These are phyloP conservation scores for Lentinula raphanica DNA, from an alignment of 768 basidiomycete species.

Conservation along the genomic window DNA sequence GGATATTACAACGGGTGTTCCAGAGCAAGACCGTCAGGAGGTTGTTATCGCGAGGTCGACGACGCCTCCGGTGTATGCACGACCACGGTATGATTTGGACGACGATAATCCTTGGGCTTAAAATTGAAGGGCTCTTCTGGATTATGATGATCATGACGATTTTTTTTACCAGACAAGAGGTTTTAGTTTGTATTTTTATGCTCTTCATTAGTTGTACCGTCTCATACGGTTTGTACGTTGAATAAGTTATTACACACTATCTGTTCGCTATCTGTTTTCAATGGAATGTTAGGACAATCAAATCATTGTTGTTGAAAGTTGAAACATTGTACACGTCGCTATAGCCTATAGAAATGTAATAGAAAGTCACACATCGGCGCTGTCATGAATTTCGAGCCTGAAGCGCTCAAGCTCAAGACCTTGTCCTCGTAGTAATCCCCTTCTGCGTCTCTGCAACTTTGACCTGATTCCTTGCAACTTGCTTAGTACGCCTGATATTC, in stretches of 20 bases:
- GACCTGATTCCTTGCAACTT: not conserved
- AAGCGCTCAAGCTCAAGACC: no score
- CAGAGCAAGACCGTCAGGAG: constrained; percentile 11
- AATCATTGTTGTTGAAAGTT: not conserved
- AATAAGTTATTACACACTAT: no score
- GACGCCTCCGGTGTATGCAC: constrained; percentile 45
- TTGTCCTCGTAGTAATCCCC: not conserved
- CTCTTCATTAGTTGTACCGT: not conserved
- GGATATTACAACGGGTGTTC: constrained; percentile 20
- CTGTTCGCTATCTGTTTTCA: no score
- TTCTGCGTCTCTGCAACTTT: not conserved
- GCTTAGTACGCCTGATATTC: not conserved
- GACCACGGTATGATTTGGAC: constrained; percentile 29
- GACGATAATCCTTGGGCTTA: constrained; percentile 60
- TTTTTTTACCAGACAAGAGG: not conserved
- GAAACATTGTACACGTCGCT: no score
- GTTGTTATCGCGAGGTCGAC: constrained; percentile 25
- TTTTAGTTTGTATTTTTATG: not conserved
- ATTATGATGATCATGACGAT: not conserved
- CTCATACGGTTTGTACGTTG: no score
- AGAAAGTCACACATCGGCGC: no score
- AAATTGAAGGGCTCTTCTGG: not conserved
- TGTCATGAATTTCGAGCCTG: no score
- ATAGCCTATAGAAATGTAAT: no score
- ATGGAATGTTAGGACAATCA: no score